A percentile compares a stretch with the other conserved stretches of the same genome.
Conservation (phyloP, 1,284 basidiomycete genomes). For the Lentinus polychrous region DNA sequence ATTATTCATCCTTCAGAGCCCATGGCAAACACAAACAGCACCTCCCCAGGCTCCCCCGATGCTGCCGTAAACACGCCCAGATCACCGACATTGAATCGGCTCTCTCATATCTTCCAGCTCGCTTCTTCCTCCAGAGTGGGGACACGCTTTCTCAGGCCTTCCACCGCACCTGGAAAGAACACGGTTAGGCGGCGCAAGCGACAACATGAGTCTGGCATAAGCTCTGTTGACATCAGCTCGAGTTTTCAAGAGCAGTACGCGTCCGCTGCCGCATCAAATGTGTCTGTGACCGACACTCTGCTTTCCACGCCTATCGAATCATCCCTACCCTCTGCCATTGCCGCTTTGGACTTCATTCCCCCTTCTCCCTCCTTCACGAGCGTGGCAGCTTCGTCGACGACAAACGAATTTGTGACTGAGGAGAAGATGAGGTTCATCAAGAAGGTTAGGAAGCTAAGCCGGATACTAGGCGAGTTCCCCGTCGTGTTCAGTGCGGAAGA, state of each 20-base stretch:
- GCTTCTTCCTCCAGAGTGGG: slow-evolving; percentile 10
- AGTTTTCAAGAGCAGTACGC: background rate
- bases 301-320: background rate
- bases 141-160: background rate
- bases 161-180: background rate
- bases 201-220: background rate
- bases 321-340: slow-evolving; percentile 9
- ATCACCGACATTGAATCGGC: slow-evolving; percentile 19
- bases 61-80: background rate
- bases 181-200: too few species aligned
- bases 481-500: slow-evolving; percentile 17
- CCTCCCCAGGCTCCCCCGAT: background rate
- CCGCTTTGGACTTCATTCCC: slow-evolving; percentile 9
- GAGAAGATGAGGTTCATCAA: slow-evolving; percentile 34
- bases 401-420: slow-evolving; percentile 27
- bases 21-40: background rate
- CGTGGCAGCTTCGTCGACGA: slow-evolving; percentile 22
- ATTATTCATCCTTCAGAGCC: too few species aligned
- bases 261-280: background rate
- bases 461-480: slow-evolving; percentile 33
- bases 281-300: slow-evolving; percentile 4
- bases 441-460: slow-evolving; percentile 37
- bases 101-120: slow-evolving; percentile 23
- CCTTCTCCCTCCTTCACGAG: slow-evolving; percentile 12
- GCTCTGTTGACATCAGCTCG: background rate